These are phyloP conservation scores for Magnusiomyces sp. DNA, from an alignment of 1,139 yeast species.

Conservation along the genomic window DNA sequence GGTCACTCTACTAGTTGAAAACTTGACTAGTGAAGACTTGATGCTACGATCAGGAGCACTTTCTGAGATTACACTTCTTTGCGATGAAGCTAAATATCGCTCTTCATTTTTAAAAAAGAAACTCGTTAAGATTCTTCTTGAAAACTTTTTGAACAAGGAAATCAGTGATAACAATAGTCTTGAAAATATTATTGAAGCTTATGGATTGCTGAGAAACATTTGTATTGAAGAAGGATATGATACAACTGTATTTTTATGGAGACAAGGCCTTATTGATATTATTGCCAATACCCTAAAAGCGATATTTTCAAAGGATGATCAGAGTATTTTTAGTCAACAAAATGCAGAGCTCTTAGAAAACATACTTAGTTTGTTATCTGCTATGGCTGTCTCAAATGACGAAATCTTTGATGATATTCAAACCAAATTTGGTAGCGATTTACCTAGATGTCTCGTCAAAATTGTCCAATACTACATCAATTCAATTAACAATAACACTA, in stretches of 20 bases:
- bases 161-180: no score
- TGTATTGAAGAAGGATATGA: conserved; percentile 88
- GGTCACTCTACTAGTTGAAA: conserved; percentile 58
- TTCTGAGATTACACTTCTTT: conserved; percentile 59
- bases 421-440: conserved; percentile 32
- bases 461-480: conserved; percentile 10
- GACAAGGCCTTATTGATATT: conserved; percentile 64
- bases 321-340: conserved; percentile 10
- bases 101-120: conserved; percentile 59
- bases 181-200: conserved; percentile 71
- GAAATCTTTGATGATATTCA: conserved; percentile 46
- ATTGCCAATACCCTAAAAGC: no score
- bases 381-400: conserved; percentile 57
- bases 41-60: conserved; percentile 76
- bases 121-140: conserved; percentile 54
- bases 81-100: conserved; percentile 63
- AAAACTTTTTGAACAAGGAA: conserved; percentile 59
- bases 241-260: conserved; percentile 63
- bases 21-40: conserved; percentile 52
- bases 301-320: conserved; percentile 17
- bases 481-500: no score
- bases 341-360: conserved; percentile 66
- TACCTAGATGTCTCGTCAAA: conserved; percentile 19
- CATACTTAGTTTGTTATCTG: conserved; percentile 57
- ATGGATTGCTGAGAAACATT: conserved; percentile 71